A percentile compares a stretch with the other conserved stretches of the same genome.
Evolutionary conservation across 108 stramenopile genomes (phyloP).

Genomic region (Skeletonema grethae): DNA sequence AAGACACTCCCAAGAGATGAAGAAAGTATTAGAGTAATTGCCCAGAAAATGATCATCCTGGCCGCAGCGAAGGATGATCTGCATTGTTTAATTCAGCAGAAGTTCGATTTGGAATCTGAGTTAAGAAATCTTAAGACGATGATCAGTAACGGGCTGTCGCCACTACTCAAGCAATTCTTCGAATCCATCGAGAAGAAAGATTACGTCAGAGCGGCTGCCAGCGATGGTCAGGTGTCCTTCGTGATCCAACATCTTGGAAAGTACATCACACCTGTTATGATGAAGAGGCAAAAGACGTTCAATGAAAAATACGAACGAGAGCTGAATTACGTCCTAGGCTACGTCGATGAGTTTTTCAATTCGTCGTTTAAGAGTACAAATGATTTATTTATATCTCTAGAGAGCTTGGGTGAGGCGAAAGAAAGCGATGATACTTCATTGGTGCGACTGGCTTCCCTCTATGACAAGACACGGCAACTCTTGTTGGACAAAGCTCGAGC

Average conservation of each 20-base stretch:
- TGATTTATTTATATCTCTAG: slow-evolving; percentile 28
- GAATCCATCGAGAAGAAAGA: slow-evolving; percentile 22
- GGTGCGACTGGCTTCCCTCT: slow-evolving; percentile 27
- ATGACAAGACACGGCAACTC: slow-evolving; percentile 19
- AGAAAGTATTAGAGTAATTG: slow-evolving; percentile 14
- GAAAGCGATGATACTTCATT: slow-evolving; percentile 20
- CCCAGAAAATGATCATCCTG: slow-evolving; percentile 30
- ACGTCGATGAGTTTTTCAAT: slow-evolving; percentile 17
- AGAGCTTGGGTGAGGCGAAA: slow-evolving; percentile 33
- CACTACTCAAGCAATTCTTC: background rate
- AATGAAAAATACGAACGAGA: background rate
- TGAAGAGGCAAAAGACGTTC: background rate
- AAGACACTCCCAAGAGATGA: slow-evolving; percentile 8
- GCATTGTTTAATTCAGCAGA: slow-evolving; percentile 4
- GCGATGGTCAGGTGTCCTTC: slow-evolving; percentile 7
- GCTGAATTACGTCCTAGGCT: background rate
- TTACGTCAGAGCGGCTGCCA: slow-evolving; percentile 11
- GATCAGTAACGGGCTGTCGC: background rate
- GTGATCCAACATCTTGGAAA: slow-evolving; percentile 5
- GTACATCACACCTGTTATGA: background rate
- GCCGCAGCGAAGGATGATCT: slow-evolving; percentile 35
- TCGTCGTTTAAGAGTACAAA: slow-evolving; percentile 17
- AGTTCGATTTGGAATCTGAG: slow-evolving; percentile 25
- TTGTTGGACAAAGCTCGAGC: slow-evolving; percentile 19
- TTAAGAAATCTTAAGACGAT: background rate